Evolutionary conservation across 148 eudicot species (phyloP).

Genomic region (Chenopodium suecicum): DNA sequence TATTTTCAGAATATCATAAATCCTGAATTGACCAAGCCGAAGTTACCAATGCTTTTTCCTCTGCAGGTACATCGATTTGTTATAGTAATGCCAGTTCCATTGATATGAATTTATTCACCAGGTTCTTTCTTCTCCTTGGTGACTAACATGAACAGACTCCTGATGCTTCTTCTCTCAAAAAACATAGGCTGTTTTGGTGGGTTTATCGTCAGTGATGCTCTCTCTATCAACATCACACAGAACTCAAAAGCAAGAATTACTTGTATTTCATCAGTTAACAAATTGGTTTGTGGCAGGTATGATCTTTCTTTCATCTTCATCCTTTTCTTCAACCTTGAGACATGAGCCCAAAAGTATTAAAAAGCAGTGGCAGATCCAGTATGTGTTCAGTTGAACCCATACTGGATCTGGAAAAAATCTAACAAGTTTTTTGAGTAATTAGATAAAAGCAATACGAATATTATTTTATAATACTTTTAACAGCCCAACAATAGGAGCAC

Average conservation of each 20-base stretch:
- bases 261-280: constrained; percentile 62
- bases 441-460: too few relatives aligned
- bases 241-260: constrained; percentile 78
- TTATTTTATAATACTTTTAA: too few relatives aligned
- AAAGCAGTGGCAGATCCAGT: too few relatives aligned
- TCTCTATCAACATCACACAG: constrained; percentile 76
- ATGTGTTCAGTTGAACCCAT: too few relatives aligned
- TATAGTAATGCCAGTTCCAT: not conserved
- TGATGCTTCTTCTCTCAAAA: constrained; percentile 17
- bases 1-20: constrained; percentile 60
- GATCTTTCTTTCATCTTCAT: constrained; percentile 22
- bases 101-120: not conserved
- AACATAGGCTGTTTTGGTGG: constrained; percentile 68
- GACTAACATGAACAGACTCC: constrained; percentile 8
- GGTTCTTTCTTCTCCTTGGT: not conserved
- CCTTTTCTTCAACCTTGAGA: not conserved
- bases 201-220: constrained; percentile 81
- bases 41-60: constrained; percentile 58
- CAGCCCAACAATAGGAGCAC: too few relatives aligned
- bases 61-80: constrained; percentile 53
- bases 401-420: too few relatives aligned
- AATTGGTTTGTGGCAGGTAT: constrained; percentile 91
- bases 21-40: constrained; percentile 47
- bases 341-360: not conserved
- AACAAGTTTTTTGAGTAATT: too few relatives aligned